Evolutionary conservation across 169 alveolate genomes (phyloP), one percentile per base, ranked within the genome.

Genomic region (Babesia divergens): DNA sequence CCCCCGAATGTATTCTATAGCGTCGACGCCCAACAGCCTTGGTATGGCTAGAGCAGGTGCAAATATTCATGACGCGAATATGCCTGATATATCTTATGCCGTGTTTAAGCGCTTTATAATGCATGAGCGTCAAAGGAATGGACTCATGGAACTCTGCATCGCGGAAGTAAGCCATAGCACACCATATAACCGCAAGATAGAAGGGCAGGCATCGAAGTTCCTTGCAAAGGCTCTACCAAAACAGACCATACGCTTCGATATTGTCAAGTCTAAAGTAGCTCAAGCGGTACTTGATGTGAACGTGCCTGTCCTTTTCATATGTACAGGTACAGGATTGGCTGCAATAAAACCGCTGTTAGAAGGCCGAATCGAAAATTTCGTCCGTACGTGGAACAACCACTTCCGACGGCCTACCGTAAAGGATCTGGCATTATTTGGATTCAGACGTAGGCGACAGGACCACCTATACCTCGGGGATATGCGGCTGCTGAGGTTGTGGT

Each of bases 311-410:
- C 60, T 65, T 8, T 76, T 76, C 56, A 76, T 76, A 20, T 65
- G 71, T 59, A 76, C 85, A 16, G 85, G 85, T 24, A 76, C 85
- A 7, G 85, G 85, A 31, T 44, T 76, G 8, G 67, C 85, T 28
- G 85, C 75, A 20, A 26, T 37, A 8, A 76, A 76, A 49, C 85
- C 85, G 13, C 55, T 49, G 29, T 18, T 76, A 20, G 81, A 76
- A 54, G 60, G 37, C 26, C 29, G 85, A 42, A 26, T 66, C n/a
- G 59, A 58, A 32, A 51, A 28, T 22, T 24, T 34, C 24, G 37
- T 14, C n/a, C 34, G 29, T 11, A 9, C 62, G 24, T 74, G 84
- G 84, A 60, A 62, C 49, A 28, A 49, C 11, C 32, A 52, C 11
- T 34, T 47, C 14, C 14, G 20, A 32, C 72, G 43, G 3, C 72